Evolutionary conservation across 2,329 filamentous ascomycete species (phyloP).

Genomic region (Cordyceps javanica): DNA sequence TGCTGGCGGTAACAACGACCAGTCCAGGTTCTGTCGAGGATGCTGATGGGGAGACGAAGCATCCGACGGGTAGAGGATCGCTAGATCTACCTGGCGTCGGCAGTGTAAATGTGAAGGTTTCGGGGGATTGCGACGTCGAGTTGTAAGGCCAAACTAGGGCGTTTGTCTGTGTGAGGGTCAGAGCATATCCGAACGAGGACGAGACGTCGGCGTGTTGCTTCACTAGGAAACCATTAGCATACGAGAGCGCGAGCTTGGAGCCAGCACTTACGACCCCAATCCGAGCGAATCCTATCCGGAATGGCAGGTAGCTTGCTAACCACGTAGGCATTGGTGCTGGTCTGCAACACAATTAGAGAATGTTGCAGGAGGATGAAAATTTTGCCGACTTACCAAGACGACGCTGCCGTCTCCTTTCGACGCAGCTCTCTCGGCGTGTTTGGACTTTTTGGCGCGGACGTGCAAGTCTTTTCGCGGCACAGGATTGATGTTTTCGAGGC

Average conservation of each 20-base stretch:
- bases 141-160: constrained; percentile 90
- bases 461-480: constrained; percentile 47
- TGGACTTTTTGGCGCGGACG: constrained; percentile 56
- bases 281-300: constrained; percentile 67
- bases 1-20: constrained; percentile 76
- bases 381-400: constrained; percentile 49
- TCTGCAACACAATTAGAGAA: constrained; percentile 42
- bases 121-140: constrained; percentile 58
- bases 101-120: constrained; percentile 74
- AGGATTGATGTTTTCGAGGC: constrained; percentile 35
- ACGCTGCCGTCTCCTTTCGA: constrained; percentile 63
- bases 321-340: constrained; percentile 76
- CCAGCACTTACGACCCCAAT: constrained; percentile 53
- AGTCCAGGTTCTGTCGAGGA: constrained; percentile 78
- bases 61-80: constrained; percentile 74
- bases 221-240: constrained; percentile 34
- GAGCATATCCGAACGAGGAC: constrained; percentile 63
- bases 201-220: constrained; percentile 61
- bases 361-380: constrained; percentile 14
- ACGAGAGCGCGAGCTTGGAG: background rate
- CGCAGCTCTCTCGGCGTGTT: constrained; percentile 52
- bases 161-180: constrained; percentile 73
- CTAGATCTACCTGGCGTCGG: constrained; percentile 63
- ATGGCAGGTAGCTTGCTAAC: constrained; percentile 80
- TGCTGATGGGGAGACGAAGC: constrained; percentile 73